phyloP scores from a whole-genome alignment of 106 monocot species.

The Posidonia australis region DNA sequence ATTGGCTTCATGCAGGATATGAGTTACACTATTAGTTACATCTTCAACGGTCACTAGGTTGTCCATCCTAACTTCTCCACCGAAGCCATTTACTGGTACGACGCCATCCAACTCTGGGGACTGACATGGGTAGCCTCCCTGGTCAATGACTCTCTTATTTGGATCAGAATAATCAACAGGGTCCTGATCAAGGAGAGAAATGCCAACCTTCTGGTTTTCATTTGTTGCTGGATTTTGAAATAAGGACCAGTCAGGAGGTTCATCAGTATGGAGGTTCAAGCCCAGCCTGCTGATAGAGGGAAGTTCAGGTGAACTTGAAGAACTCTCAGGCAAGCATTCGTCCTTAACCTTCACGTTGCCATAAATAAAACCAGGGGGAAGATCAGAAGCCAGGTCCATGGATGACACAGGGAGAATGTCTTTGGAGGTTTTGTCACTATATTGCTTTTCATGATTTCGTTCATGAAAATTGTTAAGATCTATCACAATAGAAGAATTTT shows the following conservation, averaged over 20 bases:
- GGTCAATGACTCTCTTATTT: background rate
- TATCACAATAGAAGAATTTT: slow-evolving; percentile 18
- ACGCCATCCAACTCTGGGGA: background rate
- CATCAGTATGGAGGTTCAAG: slow-evolving; percentile 9
- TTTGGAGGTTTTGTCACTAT: slow-evolving; percentile 9
- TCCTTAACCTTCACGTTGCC: slow-evolving; percentile 12
- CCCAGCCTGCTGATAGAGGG: background rate
- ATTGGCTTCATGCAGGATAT: slow-evolving; percentile 30
- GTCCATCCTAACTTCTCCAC: slow-evolving; percentile 10
- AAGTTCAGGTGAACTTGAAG: slow-evolving; percentile 11
- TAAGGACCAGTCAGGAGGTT: slow-evolving; percentile 17
- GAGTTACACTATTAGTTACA: slow-evolving; percentile 63
- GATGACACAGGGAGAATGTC: slow-evolving; percentile 10
- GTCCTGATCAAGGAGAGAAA: slow-evolving; percentile 50
- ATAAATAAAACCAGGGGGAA: slow-evolving; percentile 26
- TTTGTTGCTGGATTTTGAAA: slow-evolving; percentile 17
- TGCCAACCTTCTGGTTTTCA: slow-evolving; percentile 13
- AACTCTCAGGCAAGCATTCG: slow-evolving; percentile 4
- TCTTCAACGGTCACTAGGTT: slow-evolving; percentile 51
- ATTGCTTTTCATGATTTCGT: slow-evolving; percentile 1
- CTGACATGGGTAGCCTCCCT: slow-evolving; percentile 8
- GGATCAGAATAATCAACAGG: slow-evolving; percentile 11
- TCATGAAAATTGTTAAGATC: slow-evolving; percentile 9
- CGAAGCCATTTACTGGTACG: background rate
- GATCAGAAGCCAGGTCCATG: slow-evolving; percentile 8